Evolutionary conservation across 345 rosid species (phyloP).

Genomic region (Salix udensis): DNA sequence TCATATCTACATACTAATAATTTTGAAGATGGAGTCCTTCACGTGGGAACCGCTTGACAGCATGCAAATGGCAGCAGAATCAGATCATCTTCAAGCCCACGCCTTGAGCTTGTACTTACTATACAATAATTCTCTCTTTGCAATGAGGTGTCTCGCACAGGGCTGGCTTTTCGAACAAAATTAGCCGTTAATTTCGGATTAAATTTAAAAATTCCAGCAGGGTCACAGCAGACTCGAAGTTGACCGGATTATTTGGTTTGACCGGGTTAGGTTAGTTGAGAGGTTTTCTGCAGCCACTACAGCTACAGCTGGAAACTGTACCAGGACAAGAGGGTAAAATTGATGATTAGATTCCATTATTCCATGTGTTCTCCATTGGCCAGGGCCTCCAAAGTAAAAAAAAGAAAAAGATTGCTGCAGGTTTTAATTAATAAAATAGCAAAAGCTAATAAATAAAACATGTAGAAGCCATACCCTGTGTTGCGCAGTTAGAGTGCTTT

Average conservation of each 20-base stretch:
- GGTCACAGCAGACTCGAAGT: slow-evolving; percentile 22
- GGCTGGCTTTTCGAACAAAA: not conserved
- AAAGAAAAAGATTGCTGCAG: slow-evolving; percentile 32
- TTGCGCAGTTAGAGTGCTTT: not conserved
- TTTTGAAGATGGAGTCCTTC: slow-evolving; percentile 22
- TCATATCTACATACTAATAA: slow-evolving; percentile 5
- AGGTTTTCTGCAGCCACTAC: not conserved
- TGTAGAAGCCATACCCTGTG: not conserved
- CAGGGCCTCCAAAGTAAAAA: slow-evolving; percentile 20
- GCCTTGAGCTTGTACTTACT: not conserved
- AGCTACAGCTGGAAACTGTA: slow-evolving; percentile 47
- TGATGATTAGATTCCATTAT: slow-evolving; percentile 58
- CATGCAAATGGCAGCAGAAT: not conserved
- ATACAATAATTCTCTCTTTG: not conserved
- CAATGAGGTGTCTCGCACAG: not conserved
- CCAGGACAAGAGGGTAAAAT: slow-evolving; percentile 44
- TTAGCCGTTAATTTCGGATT: slow-evolving; percentile 26
- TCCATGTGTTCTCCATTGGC: slow-evolving; percentile 28
- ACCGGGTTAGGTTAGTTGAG: slow-evolving; percentile 17
- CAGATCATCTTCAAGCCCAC: slow-evolving; percentile 5
- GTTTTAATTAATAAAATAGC: slow-evolving; percentile 3
- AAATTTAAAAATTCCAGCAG: slow-evolving; percentile 26
- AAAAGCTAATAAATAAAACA: slow-evolving; percentile 6
- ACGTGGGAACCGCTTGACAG: slow-evolving; percentile 6
- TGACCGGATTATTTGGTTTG: slow-evolving; percentile 39